Evolutionary conservation across 345 rosid species (phyloP).

Genomic region (Syzygium jambos): DNA sequence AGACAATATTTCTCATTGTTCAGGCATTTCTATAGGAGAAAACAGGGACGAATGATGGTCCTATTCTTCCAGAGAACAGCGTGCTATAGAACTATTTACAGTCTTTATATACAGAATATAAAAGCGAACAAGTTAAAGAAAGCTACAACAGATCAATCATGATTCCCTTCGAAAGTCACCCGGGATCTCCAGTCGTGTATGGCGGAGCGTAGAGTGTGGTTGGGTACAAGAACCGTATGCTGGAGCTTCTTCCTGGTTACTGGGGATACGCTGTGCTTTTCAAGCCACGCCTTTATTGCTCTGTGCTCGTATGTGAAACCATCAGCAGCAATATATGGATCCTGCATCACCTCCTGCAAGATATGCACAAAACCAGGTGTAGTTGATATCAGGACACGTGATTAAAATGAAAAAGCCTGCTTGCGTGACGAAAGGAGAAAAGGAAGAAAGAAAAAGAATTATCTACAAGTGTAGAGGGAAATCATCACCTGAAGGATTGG

Average conservation of each 20-base stretch:
- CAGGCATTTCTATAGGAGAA: background rate
- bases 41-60: background rate
- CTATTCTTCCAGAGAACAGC: background rate
- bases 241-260: slow-evolving; percentile 56
- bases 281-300: slow-evolving; percentile 74
- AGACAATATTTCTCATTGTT: background rate
- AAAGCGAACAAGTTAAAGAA: background rate
- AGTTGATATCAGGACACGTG: background rate
- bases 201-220: slow-evolving; percentile 57
- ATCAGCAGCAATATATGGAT: slow-evolving; percentile 84
- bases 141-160: background rate
- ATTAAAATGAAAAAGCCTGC: background rate
- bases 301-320: slow-evolving; percentile 75
- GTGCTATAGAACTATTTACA: background rate
- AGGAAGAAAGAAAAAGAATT: background rate
- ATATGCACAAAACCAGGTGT: background rate
- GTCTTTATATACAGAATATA: background rate
- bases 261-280: slow-evolving; percentile 57
- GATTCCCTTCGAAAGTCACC: slow-evolving; percentile 1
- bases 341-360: slow-evolving; percentile 76
- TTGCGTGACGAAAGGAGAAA: background rate
- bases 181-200: slow-evolving; percentile 76
- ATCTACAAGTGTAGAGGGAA: background rate
- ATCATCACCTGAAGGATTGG: slow-evolving; percentile 70
- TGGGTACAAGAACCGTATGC: slow-evolving; percentile 41